Conservation (phyloP, 352 stramenopile genomes). For the Pythium rhizo-oryzae region DNA sequence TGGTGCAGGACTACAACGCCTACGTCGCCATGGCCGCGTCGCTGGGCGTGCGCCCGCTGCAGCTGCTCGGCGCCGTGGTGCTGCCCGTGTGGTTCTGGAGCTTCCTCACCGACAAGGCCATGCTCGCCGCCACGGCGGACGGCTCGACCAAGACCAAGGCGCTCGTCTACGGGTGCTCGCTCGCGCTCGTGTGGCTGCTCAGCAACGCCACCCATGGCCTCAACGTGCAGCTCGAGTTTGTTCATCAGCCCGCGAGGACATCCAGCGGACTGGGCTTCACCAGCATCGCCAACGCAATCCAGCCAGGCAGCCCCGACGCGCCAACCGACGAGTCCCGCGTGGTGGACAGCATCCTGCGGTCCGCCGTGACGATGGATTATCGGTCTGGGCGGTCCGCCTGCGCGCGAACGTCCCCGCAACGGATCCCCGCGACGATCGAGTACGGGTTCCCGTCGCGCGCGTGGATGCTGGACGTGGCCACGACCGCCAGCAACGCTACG, state of each 20-base stretch:
- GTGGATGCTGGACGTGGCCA: constrained; percentile 37
- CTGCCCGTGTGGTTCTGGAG: constrained; percentile 56
- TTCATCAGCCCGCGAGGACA: not conserved
- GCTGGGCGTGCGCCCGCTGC: constrained; percentile 48
- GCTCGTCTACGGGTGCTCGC: constrained; percentile 25
- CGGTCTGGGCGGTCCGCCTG: constrained; percentile 32
- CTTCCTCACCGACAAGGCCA: constrained; percentile 53
- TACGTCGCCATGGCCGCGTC: constrained; percentile 43
- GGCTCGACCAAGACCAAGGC: constrained; percentile 28
- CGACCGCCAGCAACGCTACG: not conserved
- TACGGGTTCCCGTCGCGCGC: constrained; percentile 55
- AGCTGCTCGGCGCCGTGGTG: constrained; percentile 47
- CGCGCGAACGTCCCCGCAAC: constrained; percentile 41
- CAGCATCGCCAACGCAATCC: constrained; percentile 6
- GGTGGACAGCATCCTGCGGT: constrained; percentile 36
- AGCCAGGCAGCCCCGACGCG: not conserved
- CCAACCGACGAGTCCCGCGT: not conserved
- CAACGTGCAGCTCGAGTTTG: constrained; percentile 44
- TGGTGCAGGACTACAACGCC: constrained; percentile 36
- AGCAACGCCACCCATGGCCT: constrained; percentile 60
- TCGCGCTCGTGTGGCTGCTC: constrained; percentile 60
- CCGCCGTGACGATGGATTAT: constrained; percentile 30
- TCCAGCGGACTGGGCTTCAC: not conserved
- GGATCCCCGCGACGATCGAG: constrained; percentile 42
- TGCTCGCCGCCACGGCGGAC: constrained; percentile 36